Conservation (phyloP, 495 filamentous ascomycete species). For the Penicillium crystallinum region DNA sequence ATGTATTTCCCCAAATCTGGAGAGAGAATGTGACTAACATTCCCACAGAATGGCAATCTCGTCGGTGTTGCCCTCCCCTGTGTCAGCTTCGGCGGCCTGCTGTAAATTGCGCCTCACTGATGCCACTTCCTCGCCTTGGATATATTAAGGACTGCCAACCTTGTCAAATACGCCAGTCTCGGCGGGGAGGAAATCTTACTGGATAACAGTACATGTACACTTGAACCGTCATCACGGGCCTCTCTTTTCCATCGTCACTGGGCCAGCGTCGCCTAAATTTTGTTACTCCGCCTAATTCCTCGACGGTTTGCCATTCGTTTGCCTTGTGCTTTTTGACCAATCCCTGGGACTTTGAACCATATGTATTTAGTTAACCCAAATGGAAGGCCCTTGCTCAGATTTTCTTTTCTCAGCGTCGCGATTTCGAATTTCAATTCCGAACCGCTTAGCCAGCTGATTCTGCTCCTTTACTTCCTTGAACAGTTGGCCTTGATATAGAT, state of each 20-base stretch:
- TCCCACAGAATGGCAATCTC: conserved; percentile 26
- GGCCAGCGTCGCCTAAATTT: background rate
- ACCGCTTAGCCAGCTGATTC: too few relatives aligned
- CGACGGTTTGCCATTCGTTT: conserved; percentile 15
- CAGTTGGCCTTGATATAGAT: too few relatives aligned
- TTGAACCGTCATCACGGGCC: conserved; percentile 6
- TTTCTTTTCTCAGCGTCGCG: too few relatives aligned
- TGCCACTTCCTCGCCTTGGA: background rate
- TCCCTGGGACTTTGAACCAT: conserved; percentile 5
- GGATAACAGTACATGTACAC: conserved; percentile 12
- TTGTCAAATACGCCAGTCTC: background rate
- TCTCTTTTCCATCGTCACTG: conserved; percentile 3
- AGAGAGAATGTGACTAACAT: background rate
- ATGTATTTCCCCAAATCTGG: background rate
- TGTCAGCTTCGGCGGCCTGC: conserved; percentile 35
- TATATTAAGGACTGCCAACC: background rate
- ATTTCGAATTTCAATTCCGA: too few relatives aligned
- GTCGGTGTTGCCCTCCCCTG: conserved; percentile 43
- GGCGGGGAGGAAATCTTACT: background rate
- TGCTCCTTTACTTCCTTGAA: too few relatives aligned
- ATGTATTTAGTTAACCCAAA: conserved; percentile 14
- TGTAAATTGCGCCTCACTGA: conserved; percentile 25
- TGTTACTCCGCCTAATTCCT: background rate
- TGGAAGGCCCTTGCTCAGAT: conserved; percentile 7
- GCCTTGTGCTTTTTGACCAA: conserved; percentile 13